Evolutionary conservation across 2,329 filamentous ascomycete genomes (phyloP).

Genomic region (Pleurostoma richardsiae): DNA sequence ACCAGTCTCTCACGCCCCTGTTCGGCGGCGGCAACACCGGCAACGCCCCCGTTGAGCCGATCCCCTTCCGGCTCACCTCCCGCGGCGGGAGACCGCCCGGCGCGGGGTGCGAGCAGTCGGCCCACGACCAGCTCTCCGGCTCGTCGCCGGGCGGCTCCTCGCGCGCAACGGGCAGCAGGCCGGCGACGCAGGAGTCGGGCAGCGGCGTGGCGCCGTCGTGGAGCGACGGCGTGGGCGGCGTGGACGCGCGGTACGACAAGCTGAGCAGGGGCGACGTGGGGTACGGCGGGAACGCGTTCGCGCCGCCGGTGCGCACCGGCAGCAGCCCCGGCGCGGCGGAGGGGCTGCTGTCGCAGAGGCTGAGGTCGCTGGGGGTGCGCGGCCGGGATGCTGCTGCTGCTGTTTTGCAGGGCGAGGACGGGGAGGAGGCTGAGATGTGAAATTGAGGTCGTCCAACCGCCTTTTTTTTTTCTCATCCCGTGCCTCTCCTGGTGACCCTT

Average conservation of each 20-base stretch:
- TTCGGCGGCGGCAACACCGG: slow-evolving; percentile 14
- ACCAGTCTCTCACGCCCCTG: slow-evolving; percentile 14
- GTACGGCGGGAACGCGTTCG: slow-evolving; percentile 54
- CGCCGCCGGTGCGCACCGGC: slow-evolving; percentile 10
- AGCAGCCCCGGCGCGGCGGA: slow-evolving; percentile 45
- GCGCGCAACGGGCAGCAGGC: slow-evolving; percentile 18
- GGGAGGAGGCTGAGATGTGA: no score
- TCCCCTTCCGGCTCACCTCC: slow-evolving; percentile 41
- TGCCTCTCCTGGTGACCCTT: no score
- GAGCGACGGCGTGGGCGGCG: slow-evolving; percentile 8
- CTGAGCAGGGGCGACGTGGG: slow-evolving; percentile 60
- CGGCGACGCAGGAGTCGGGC: slow-evolving; percentile 28
- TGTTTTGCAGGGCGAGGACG: no score
- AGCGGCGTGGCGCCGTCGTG: slow-evolving; percentile 13
- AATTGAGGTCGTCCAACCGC: no score
- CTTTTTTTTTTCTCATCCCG: no score
- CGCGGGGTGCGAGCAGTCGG: slow-evolving; percentile 24
- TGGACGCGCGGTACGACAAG: slow-evolving; percentile 54
- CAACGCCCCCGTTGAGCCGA: slow-evolving; percentile 36
- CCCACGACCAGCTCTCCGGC: slow-evolving; percentile 16
- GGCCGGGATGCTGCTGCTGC: background rate
- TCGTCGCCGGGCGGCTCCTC: slow-evolving; percentile 20
- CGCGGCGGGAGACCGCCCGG: slow-evolving; percentile 15
- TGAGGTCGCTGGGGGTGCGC: slow-evolving; percentile 57
- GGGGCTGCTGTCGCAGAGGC: slow-evolving; percentile 63